Conservation (phyloP, 2,329 filamentous ascomycete genomes). For the Thielaviopsis euricoi region DNA sequence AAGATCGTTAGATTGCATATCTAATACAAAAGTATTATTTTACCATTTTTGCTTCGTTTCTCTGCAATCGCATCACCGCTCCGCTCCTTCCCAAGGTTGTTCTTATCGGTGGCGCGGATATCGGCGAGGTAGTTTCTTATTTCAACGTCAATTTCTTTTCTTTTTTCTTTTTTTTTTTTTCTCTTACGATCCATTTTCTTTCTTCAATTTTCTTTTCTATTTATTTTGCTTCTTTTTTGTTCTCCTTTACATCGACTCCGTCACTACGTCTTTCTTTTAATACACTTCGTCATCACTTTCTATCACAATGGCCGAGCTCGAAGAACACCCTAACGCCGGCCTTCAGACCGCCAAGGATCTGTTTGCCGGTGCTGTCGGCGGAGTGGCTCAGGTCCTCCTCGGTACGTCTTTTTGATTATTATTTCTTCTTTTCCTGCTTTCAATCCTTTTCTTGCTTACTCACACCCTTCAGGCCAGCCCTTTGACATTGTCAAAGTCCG, state of each 20-base stretch:
- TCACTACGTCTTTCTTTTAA: not conserved
- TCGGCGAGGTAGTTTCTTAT: not conserved
- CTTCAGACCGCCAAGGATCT: constrained; percentile 70
- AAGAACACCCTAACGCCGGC: constrained; percentile 17
- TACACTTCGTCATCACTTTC: not conserved
- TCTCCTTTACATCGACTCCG: too few species aligned
- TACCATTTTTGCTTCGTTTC: not conserved
- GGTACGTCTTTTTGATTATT: constrained; percentile 42
- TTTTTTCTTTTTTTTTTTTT: not conserved
- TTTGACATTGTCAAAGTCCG: constrained; percentile 96
- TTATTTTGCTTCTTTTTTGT: too few species aligned
- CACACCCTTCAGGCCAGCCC: constrained; percentile 38
- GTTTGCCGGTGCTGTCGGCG: constrained; percentile 76
- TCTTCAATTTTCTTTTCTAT: too few species aligned
- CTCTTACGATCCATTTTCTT: not conserved
- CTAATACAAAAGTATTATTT: too few species aligned
- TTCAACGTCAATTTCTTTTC: not conserved
- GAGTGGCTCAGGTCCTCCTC: constrained; percentile 82
- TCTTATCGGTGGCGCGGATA: not conserved
- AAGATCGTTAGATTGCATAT: too few species aligned
- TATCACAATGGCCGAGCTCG: constrained; percentile 9
- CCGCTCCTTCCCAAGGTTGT: not conserved
- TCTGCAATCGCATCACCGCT: not conserved
- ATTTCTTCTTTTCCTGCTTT: constrained; percentile 9
- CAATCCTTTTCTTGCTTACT: not conserved